phyloP scores from a whole-genome alignment of 169 alveolate species.

The Eimeria necatrix region DNA sequence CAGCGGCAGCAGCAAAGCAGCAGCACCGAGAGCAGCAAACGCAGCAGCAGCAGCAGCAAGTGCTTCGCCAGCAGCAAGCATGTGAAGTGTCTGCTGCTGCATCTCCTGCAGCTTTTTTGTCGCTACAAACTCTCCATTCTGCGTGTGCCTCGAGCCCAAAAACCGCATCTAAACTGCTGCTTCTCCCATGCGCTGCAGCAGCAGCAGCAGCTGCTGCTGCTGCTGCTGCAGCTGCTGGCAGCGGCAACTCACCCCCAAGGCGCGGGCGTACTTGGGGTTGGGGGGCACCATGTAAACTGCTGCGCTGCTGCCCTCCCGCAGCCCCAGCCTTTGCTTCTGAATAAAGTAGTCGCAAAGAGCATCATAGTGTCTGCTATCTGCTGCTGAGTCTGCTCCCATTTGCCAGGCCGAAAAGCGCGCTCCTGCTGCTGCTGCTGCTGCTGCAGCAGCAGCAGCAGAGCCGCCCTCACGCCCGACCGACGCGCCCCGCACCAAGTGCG shows the following conservation, averaged over 20 bases:
- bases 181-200: too few relatives aligned
- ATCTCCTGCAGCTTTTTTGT: too few relatives aligned
- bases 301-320: slow-evolving; percentile 84
- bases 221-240: background rate
- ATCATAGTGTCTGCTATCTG: slow-evolving; percentile 86
- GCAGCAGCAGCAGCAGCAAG: too few relatives aligned
- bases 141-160: too few relatives aligned
- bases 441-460: background rate
- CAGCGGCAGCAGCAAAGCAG: too few relatives aligned
- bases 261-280: slow-evolving; percentile 74
- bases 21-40: too few relatives aligned
- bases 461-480: background rate
- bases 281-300: slow-evolving; percentile 89
- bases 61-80: too few relatives aligned
- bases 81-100: too few relatives aligned
- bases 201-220: too few relatives aligned
- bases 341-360: slow-evolving; percentile 86
- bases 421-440: slow-evolving; percentile 5
- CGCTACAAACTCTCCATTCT: too few relatives aligned
- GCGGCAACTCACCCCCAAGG: slow-evolving; percentile 54
- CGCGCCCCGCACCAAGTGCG: slow-evolving; percentile 50
- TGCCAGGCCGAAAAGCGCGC: slow-evolving; percentile 86
- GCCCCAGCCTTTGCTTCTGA: slow-evolving; percentile 86
- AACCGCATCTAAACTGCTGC: too few relatives aligned
- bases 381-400: slow-evolving; percentile 85